Conservation (phyloP, 768 basidiomycete species). For the Hemileccinum rubropunctum region DNA sequence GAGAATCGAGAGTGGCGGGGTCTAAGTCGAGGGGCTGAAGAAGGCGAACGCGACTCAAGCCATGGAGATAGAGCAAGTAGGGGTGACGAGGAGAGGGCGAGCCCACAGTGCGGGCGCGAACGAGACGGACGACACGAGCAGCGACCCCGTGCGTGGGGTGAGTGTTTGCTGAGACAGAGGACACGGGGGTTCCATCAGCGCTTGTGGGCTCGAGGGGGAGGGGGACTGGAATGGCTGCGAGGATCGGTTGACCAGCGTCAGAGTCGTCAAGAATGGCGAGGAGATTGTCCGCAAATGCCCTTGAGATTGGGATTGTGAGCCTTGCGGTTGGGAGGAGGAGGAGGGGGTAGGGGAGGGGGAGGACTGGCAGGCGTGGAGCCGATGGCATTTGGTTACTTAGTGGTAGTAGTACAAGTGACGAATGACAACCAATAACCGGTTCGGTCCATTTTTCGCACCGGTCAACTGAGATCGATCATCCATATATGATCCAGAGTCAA, state of each 20-base stretch:
- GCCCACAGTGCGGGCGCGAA: conserved; percentile 50
- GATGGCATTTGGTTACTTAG: conserved; percentile 18
- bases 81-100: conserved; percentile 44
- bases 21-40: conserved; percentile 35
- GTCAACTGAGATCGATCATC: neutral
- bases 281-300: conserved; percentile 59
- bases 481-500: no score
- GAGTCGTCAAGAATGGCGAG: conserved; percentile 66
- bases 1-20: conserved; percentile 27
- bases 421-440: neutral
- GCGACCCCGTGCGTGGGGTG: conserved; percentile 63
- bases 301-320: conserved; percentile 64
- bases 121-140: conserved; percentile 68
- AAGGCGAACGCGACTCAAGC: conserved; percentile 64
- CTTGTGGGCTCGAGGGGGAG: conserved; percentile 18
- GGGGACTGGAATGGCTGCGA: conserved; percentile 62
- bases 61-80: conserved; percentile 70
- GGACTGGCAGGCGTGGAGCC: conserved; percentile 54
- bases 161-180: conserved; percentile 2
- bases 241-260: conserved; percentile 57
- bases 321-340: conserved; percentile 74
- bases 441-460: conserved; percentile 1
- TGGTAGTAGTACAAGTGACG: conserved; percentile 1
- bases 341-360: conserved; percentile 68
- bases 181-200: conserved; percentile 4